Conservation (phyloP, 2,329 filamentous ascomycete genomes). For the Fusarium napiforme region DNA sequence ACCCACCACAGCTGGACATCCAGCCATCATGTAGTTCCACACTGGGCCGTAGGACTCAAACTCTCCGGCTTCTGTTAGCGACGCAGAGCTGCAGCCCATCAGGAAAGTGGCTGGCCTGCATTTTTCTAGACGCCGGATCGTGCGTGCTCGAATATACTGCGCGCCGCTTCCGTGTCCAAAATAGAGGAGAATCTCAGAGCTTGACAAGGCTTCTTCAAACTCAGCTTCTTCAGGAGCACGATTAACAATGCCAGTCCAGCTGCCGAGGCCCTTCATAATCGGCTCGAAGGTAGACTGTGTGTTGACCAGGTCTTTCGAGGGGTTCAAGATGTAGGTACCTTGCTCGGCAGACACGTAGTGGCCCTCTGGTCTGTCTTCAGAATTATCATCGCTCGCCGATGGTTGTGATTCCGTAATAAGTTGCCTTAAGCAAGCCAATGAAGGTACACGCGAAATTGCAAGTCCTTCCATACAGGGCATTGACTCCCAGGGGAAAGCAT, state of each 20-base stretch:
- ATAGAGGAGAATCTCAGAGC: slow-evolving; percentile 83
- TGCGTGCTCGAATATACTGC: slow-evolving; percentile 90
- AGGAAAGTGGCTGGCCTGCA: slow-evolving; percentile 84
- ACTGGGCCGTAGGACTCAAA: slow-evolving; percentile 94
- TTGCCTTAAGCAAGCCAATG: slow-evolving; percentile 82
- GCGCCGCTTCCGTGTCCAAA: slow-evolving; percentile 96
- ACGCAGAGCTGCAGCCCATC: slow-evolving; percentile 93
- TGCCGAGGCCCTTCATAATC: slow-evolving; percentile 70
- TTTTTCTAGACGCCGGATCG: slow-evolving; percentile 79
- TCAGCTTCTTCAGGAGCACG: slow-evolving; percentile 80
- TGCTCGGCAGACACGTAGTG: slow-evolving; percentile 65
- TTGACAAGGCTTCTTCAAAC: slow-evolving; percentile 74
- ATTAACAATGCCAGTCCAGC: slow-evolving; percentile 77
- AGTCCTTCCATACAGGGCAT: slow-evolving; percentile 83
- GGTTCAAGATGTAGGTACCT: slow-evolving; percentile 89
- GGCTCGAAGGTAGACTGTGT: slow-evolving; percentile 82
- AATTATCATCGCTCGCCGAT: slow-evolving; percentile 16
- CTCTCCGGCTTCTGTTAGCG: slow-evolving; percentile 79
- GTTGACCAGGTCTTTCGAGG: slow-evolving; percentile 81
- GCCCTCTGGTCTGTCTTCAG: slow-evolving; percentile 50
- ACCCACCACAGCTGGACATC: slow-evolving; percentile 85
- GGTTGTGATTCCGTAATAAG: slow-evolving; percentile 68
- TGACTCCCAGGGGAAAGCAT: slow-evolving; percentile 95
- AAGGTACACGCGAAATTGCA: slow-evolving; percentile 88
- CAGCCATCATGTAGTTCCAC: slow-evolving; percentile 90